A percentile compares a stretch with the other conserved stretches of the same genome.
These are phyloP conservation scores for Globisporangium megalacanthum DNA, from an alignment of 352 stramenopile genomes.

Conservation along the genomic window DNA sequence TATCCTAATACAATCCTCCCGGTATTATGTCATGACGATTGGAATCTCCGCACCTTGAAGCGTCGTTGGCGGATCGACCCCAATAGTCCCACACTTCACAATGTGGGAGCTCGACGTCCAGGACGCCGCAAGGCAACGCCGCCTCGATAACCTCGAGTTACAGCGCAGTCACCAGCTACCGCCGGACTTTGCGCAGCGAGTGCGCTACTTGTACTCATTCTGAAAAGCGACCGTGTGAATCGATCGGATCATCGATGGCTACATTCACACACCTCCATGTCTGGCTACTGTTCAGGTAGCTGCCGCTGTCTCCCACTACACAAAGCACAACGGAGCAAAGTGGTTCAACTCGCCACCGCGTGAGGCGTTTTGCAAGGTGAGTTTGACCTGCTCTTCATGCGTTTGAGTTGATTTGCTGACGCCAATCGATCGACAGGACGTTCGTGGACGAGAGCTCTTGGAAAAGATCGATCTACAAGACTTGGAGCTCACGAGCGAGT, in stretches of 20 bases:
- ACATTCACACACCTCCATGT: not conserved
- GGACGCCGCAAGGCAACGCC: not conserved
- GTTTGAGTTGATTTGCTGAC: not conserved
- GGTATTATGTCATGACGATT: no score
- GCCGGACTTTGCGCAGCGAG: not conserved
- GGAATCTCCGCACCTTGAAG: not conserved
- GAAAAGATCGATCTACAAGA: constrained; percentile 22
- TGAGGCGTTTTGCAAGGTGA: constrained; percentile 33
- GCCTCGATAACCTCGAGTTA: constrained; percentile 1
- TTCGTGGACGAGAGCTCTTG: constrained; percentile 16
- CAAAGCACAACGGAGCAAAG: constrained; percentile 9
- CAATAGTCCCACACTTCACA: not conserved
- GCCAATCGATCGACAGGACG: constrained; percentile 14
- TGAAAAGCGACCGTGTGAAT: not conserved
- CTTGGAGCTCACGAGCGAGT: constrained; percentile 24
- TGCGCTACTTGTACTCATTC: not conserved
- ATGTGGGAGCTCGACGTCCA: constrained; percentile 11
- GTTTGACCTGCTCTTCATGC: not conserved
- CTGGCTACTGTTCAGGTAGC: not conserved
- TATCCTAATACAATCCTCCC: no score
- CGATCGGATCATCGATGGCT: no score
- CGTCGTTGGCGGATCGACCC: not conserved
- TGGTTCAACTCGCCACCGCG: constrained; percentile 17
- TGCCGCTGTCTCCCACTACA: not conserved
- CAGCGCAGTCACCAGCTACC: not conserved